phyloP scores from a whole-genome alignment of 2,329 filamentous ascomycete species.

The Ophiostoma ulmi region DNA sequence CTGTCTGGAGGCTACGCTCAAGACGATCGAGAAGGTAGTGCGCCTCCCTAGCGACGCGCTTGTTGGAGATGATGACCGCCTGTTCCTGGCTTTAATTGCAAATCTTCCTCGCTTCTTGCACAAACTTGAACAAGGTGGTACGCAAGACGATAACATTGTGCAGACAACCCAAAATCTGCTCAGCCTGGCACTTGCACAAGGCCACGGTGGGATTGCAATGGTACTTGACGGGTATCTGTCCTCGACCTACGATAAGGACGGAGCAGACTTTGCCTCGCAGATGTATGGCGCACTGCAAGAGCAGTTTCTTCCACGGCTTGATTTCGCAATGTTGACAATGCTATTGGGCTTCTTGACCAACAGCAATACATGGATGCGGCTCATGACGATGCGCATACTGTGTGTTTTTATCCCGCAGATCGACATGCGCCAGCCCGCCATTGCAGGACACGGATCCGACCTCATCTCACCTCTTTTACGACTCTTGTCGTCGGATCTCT shows the following conservation, averaged over 20 bases:
- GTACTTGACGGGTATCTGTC: conserved; percentile 67
- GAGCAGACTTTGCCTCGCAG: conserved; percentile 70
- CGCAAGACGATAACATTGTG: conserved; percentile 50
- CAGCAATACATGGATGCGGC: conserved; percentile 79
- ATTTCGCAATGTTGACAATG: conserved; percentile 82
- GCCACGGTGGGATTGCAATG: conserved; percentile 60
- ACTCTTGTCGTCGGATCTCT: conserved; percentile 86
- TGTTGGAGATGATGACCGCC: conserved; percentile 72
- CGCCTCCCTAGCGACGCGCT: conserved; percentile 72
- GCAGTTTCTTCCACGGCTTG: conserved; percentile 71
- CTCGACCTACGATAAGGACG: conserved; percentile 55
- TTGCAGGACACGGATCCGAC: conserved; percentile 86
- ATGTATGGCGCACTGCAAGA: conserved; percentile 69
- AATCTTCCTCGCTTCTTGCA: conserved; percentile 83
- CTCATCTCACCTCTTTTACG: conserved; percentile 88
- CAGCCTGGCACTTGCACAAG: conserved; percentile 66
- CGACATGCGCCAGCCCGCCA: conserved; percentile 86
- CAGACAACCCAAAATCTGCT: conserved; percentile 65
- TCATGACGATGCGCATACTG: conserved; percentile 87
- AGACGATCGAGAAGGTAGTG: conserved; percentile 72
- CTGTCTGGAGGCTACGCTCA: conserved; percentile 72
- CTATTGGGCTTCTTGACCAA: conserved; percentile 90
- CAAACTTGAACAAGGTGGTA: conserved; percentile 59
- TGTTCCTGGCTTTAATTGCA: conserved; percentile 84
- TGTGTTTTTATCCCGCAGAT: conserved; percentile 80